These are phyloP conservation scores for Hsuehochloa calcarea DNA, from an alignment of 176 grass and related monocot genomes.

Conservation along the genomic window DNA sequence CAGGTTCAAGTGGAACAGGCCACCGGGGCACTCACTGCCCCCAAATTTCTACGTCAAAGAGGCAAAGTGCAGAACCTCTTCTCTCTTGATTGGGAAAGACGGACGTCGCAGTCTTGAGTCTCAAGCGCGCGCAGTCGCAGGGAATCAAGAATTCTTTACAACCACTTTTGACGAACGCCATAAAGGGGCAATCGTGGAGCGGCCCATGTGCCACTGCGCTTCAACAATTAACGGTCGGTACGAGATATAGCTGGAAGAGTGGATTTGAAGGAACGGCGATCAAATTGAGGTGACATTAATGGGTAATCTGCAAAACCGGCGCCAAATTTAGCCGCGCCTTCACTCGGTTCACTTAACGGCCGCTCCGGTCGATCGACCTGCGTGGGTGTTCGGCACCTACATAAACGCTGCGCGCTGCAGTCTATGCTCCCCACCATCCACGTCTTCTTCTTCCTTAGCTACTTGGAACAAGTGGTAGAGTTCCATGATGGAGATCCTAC, in stretches of 20 bases:
- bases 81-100: not conserved
- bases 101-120: not conserved
- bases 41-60: not conserved
- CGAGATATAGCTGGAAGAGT: constrained; percentile 14
- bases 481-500: constrained; percentile 22
- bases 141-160: not conserved
- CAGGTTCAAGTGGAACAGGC: not conserved
- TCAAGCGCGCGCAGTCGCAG: too few species aligned
- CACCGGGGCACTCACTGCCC: not conserved
- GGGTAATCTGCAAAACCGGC: constrained; percentile 32
- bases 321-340: constrained; percentile 12
- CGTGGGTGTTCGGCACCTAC: constrained; percentile 16
- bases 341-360: constrained; percentile 1
- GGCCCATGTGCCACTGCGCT: not conserved
- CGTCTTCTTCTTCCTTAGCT: constrained; percentile 1
- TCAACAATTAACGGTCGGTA: constrained; percentile 1
- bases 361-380: not conserved
- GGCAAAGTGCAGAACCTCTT: not conserved
- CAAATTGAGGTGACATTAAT: constrained; percentile 5
- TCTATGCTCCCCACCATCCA: constrained; percentile 13
- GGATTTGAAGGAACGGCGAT: constrained; percentile 7
- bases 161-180: not conserved
- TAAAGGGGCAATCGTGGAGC: not conserved
- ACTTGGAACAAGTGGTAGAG: not conserved
- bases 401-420: not conserved